Percentiles rank a stretch among this genome's conserved stretches.
Evolutionary conservation across 2,329 filamentous ascomycete species (phyloP).

Genomic region (Thermomyces lanuginosus): DNA sequence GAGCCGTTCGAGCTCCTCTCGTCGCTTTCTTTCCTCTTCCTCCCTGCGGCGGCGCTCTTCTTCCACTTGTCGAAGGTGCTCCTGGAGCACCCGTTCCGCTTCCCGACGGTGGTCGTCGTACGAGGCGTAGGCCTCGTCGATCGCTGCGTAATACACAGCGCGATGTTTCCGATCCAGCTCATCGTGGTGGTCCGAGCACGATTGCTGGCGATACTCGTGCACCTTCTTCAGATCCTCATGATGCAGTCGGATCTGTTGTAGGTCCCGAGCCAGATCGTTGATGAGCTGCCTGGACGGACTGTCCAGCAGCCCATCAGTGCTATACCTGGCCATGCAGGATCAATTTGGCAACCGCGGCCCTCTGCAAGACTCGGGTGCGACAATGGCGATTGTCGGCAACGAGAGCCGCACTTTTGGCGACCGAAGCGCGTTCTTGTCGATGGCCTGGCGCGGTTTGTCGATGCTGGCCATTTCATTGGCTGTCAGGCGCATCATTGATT

Average conservation of each 20-base stretch:
- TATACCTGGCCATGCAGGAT: constrained; percentile 2
- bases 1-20: constrained; percentile 18
- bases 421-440: too few species aligned
- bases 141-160: constrained; percentile 46
- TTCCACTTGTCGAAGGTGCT: constrained; percentile 27
- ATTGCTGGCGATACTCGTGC: constrained; percentile 25
- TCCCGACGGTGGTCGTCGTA: constrained; percentile 48
- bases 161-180: constrained; percentile 46
- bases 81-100: constrained; percentile 37
- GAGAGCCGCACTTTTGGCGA: too few species aligned
- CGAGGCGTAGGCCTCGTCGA: constrained; percentile 47
- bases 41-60: constrained; percentile 20
- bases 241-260: constrained; percentile 27
- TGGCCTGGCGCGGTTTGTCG: too few species aligned
- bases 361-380: too few species aligned
- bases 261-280: constrained; percentile 23
- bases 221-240: constrained; percentile 28
- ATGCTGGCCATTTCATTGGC: too few species aligned
- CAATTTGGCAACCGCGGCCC: too few species aligned
- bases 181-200: constrained; percentile 45
- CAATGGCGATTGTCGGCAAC: too few species aligned
- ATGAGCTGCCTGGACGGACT: constrained; percentile 26
- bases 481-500: too few species aligned
- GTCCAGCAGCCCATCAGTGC: constrained; percentile 12
- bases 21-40: constrained; percentile 15